phyloP scores from a whole-genome alignment of 805 yeast genomes.

The Yamadazyma phyllophila region DNA sequence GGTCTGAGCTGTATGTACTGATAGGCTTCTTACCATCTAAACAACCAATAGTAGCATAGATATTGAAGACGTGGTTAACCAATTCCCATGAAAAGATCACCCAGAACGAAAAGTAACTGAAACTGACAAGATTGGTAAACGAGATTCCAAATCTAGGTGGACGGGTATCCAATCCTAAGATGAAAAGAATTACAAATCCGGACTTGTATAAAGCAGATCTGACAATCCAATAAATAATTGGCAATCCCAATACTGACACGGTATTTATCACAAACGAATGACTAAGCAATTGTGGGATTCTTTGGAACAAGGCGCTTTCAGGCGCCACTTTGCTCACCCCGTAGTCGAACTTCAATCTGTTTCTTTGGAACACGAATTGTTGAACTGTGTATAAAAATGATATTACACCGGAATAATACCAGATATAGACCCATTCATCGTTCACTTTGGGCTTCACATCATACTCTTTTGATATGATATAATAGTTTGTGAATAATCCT shows the following conservation, averaged over 20 bases:
- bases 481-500: constrained; percentile 26
- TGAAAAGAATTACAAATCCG: constrained; percentile 26
- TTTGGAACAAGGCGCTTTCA: constrained; percentile 26
- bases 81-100: constrained; percentile 50
- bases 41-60: constrained; percentile 71
- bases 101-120: constrained; percentile 33
- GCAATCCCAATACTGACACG: constrained; percentile 27
- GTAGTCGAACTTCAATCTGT: constrained; percentile 48
- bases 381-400: constrained; percentile 49
- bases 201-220: constrained; percentile 43
- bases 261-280: constrained; percentile 35
- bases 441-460: constrained; percentile 36
- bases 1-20: constrained; percentile 56
- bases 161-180: constrained; percentile 35
- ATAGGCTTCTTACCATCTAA: constrained; percentile 63
- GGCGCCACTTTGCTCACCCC: constrained; percentile 47
- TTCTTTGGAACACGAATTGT: constrained; percentile 53
- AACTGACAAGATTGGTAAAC: constrained; percentile 24
- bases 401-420: constrained; percentile 43
- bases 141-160: constrained; percentile 41
- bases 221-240: constrained; percentile 39
- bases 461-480: constrained; percentile 37
- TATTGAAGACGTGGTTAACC: constrained; percentile 56
- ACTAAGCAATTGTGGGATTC: constrained; percentile 30
- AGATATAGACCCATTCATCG: constrained; percentile 48